Evolutionary conservation across 129 eudicot genomes (phyloP), one percentile per base, ranked within the genome.

Genomic region (Glebionis coronaria): DNA sequence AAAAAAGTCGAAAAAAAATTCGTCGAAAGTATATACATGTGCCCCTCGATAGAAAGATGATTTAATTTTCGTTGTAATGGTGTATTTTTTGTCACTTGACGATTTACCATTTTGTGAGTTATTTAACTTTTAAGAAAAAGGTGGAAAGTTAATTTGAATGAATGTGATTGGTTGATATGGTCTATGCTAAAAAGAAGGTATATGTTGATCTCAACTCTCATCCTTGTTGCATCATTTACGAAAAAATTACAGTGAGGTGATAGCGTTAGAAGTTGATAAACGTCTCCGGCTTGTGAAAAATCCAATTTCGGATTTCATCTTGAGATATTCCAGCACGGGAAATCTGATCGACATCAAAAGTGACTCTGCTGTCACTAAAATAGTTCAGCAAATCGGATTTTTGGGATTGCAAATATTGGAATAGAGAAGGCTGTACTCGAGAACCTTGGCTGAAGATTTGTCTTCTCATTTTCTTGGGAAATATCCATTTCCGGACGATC

Each of bases 301-400:
- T 16, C 86, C 90, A 1, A 71, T 81, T 49, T 73, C 85, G 9
- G 76, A 83, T 6, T 85, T 87, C 72, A 80, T 91, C 64, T 52
- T 81, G 47, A 79, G 78, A 70, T 85, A 80, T 35, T 91, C 97
- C 11, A 79, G 84, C 3, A 74, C 85, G 57, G 96, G 97, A 8
- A 27, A 63, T 67, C 63, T 91, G 12, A 87, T 88, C 4, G 96
- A 91, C 65, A 70, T 94, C 5, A 87, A 80, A 78, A 91, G 97
- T 72, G 97, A 91, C 29, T 88, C 97, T 9, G 93, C 94, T 35
- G 71, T 91, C 19, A 78, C 58, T 28, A 85, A 81, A 68, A 84
- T 91, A 1, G 86, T 85, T 38, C 96, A 91, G 53, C 97, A 91
- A 65, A 70, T 88, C 44, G 97, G 94, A 2, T 91, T 87, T 58